These are phyloP conservation scores for Zoysia matrella DNA, from an alignment of 202 grass and related monocot genomes.

Conservation along the genomic window DNA sequence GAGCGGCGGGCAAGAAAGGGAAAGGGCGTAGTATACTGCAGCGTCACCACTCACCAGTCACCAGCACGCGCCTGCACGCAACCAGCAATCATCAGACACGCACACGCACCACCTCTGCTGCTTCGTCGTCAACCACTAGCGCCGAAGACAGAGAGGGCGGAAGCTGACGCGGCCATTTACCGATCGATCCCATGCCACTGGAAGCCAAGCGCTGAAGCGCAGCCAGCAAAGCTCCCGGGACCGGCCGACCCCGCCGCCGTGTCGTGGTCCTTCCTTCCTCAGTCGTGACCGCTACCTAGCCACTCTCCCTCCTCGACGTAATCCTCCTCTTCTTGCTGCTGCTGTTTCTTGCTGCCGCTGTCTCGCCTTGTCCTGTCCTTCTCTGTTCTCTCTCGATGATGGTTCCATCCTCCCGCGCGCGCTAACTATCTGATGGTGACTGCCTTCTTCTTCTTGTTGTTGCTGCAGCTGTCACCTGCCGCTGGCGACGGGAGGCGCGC, in stretches of 20 bases:
- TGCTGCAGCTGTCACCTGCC: not conserved
- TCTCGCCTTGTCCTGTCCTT: not conserved
- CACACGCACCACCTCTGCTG: too few relatives aligned
- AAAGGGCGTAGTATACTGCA: too few relatives aligned
- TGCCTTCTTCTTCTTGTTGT: not conserved
- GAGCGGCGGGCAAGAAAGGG: too few relatives aligned
- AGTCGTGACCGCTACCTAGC: not conserved
- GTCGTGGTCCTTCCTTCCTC: too few relatives aligned
- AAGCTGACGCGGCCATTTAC: not conserved
- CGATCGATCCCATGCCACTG: not conserved
- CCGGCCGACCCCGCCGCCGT: too few relatives aligned
- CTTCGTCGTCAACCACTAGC: too few relatives aligned
- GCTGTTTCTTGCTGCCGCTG: too few relatives aligned
- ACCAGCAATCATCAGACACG: conserved; percentile 20
- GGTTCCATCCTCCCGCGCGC: not conserved
- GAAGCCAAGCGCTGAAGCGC: not conserved
- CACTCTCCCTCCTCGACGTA: not conserved
- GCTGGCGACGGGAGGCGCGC: not conserved
- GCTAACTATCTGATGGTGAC: not conserved
- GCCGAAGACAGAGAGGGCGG: not conserved
- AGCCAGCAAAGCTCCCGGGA: not conserved
- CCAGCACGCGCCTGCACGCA: conserved; percentile 15
- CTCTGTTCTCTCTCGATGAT: too few relatives aligned
- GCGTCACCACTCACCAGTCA: too few relatives aligned
- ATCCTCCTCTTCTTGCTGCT: not conserved